phyloP scores from a whole-genome alignment of 495 filamentous ascomycete genomes.

The Penicillium psychrofluorescens region DNA sequence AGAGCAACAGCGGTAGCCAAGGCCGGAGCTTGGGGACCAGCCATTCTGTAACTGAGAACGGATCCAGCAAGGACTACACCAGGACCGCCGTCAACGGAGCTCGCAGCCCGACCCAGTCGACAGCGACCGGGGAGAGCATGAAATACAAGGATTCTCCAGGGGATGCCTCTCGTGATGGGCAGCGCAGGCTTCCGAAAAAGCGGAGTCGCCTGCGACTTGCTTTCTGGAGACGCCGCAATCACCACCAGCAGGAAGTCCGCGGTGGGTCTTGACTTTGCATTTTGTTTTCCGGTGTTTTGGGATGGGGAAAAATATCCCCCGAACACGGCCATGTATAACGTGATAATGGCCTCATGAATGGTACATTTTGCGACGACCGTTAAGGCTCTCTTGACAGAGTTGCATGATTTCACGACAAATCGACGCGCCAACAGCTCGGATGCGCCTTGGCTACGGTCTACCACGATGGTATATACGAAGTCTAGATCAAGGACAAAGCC shows the following conservation, averaged over 20 bases:
- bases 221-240: slow-evolving; percentile 37
- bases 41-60: slow-evolving; percentile 17
- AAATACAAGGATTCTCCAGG: slow-evolving; percentile 17
- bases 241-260: slow-evolving; percentile 31
- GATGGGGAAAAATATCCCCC: neutral
- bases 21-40: slow-evolving; percentile 8
- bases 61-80: slow-evolving; percentile 18
- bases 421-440: neutral
- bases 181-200: slow-evolving; percentile 26
- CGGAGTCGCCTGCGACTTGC: slow-evolving; percentile 38
- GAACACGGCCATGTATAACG: slow-evolving; percentile 12
- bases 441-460: neutral
- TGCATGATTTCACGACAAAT: slow-evolving; percentile 23
- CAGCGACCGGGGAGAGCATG: slow-evolving; percentile 22
- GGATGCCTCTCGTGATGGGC: slow-evolving; percentile 16
- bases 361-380: slow-evolving; percentile 23
- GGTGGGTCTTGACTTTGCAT: slow-evolving; percentile 24
- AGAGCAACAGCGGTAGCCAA: slow-evolving; percentile 11
- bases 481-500: neutral
- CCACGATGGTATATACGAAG: neutral
- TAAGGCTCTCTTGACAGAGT: slow-evolving; percentile 18
- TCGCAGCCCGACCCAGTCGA: slow-evolving; percentile 24
- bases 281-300: slow-evolving; percentile 4
- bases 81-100: slow-evolving; percentile 16
- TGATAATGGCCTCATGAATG: slow-evolving; percentile 25